A percentile compares a stretch with the other conserved stretches of the same genome.
Conservation (phyloP, 129 eudicot species). For the Flaveria sonorensis region DNA sequence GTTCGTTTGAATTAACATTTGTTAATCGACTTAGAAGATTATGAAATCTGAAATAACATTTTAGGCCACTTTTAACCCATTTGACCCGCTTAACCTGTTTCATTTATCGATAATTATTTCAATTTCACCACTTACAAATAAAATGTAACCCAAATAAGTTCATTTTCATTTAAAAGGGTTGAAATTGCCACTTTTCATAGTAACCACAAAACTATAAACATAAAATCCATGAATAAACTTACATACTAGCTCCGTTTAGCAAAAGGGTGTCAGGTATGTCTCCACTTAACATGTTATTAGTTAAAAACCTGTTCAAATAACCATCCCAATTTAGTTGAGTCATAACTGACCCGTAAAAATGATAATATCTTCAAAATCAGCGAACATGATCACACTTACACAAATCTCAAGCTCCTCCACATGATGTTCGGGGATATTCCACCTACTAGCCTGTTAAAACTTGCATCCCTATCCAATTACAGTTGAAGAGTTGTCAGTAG, state of each 20-base stretch:
- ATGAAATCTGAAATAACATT: neutral
- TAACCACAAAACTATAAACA: conserved; percentile 3
- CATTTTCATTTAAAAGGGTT: neutral
- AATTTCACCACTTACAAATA: neutral
- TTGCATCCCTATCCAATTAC: conserved; percentile 56
- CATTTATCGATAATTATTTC: neutral
- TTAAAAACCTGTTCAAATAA: conserved; percentile 51
- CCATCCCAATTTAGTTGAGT: conserved; percentile 17
- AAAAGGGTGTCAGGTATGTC: conserved; percentile 60
- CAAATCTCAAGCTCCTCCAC: conserved; percentile 52
- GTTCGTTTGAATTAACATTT: neutral
- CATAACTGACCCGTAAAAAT: neutral
- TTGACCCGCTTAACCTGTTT: neutral
- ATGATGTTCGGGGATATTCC: conserved; percentile 53
- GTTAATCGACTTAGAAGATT: neutral
- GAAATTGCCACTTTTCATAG: neutral
- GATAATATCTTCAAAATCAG: neutral
- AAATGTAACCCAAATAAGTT: neutral
- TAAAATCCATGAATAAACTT: conserved; percentile 31
- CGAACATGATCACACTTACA: conserved; percentile 45
- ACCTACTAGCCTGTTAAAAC: conserved; percentile 49
- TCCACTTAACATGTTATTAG: conserved; percentile 75
- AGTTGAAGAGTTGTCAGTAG: neutral
- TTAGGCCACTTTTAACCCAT: neutral
- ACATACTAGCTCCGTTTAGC: conserved; percentile 70